A percentile compares a stretch with the other conserved stretches of the same genome.
Conservation (phyloP, 1,284 basidiomycete species). For the Termitomyces sp. region DNA sequence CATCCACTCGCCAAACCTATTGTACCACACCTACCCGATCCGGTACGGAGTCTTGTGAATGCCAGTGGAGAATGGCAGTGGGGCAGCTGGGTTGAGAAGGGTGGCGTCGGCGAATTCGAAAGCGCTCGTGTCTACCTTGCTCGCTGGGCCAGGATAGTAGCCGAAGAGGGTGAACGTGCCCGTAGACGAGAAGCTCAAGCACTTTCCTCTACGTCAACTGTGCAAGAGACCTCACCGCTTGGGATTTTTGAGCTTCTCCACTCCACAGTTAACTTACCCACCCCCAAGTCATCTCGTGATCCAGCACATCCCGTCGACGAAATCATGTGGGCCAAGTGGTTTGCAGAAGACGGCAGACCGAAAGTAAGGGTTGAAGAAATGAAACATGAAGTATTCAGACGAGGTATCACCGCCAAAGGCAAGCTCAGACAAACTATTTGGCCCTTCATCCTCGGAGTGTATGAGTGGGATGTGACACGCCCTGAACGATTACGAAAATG, state of each 20-base stretch:
- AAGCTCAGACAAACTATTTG: conserved; percentile 69
- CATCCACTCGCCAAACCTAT: conserved; percentile 94
- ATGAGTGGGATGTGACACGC: conserved; percentile 69
- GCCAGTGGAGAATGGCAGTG: conserved; percentile 82
- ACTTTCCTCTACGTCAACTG: conserved; percentile 44
- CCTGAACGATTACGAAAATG: conserved; percentile 23
- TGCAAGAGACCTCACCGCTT: conserved; percentile 67
- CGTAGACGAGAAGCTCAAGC: conserved; percentile 71
- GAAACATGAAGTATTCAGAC: conserved; percentile 69
- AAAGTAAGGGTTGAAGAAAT: conserved; percentile 64
- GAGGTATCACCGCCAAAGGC: conserved; percentile 56
- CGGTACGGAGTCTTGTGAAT: conserved; percentile 82
- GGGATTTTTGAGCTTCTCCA: conserved; percentile 89
- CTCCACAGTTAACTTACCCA: conserved; percentile 70
- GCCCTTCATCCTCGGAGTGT: conserved; percentile 87
- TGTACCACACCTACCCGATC: conserved; percentile 88
- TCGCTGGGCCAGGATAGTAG: conserved; percentile 93
- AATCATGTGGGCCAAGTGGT: conserved; percentile 69
- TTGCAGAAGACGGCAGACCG: conserved; percentile 63
- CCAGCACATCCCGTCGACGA: conserved; percentile 69
- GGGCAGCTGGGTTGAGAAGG: conserved; percentile 82
- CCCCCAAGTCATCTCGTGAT: conserved; percentile 69
- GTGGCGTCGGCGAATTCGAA: conserved; percentile 90
- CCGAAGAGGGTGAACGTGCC: conserved; percentile 90
- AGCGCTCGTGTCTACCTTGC: conserved; percentile 94